phyloP scores from a whole-genome alignment of 352 stramenopile genomes.

The Phytophthora boehmeriae region DNA sequence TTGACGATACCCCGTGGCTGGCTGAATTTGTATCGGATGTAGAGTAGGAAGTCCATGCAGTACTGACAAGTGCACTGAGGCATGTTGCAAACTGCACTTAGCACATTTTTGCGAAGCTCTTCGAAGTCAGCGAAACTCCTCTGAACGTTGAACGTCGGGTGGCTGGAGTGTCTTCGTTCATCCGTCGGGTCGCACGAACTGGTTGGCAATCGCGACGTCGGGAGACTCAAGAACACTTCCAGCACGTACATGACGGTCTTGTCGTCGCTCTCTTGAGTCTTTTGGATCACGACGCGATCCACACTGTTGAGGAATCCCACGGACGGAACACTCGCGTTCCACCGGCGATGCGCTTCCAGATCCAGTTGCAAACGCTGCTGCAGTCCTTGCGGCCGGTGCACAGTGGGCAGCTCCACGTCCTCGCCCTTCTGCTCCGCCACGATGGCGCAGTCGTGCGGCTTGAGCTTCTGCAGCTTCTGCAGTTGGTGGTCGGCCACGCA shows the following conservation, averaged over 20 bases:
- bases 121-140: slow-evolving; percentile 61
- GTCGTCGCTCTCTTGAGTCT: slow-evolving; percentile 23
- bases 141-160: slow-evolving; percentile 49
- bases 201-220: slow-evolving; percentile 38
- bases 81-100: slow-evolving; percentile 35
- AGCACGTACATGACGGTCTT: slow-evolving; percentile 44
- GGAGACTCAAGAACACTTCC: slow-evolving; percentile 45
- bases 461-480: slow-evolving; percentile 39
- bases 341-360: slow-evolving; percentile 44
- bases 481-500: slow-evolving; percentile 25
- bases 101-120: slow-evolving; percentile 47
- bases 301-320: slow-evolving; percentile 52
- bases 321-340: slow-evolving; percentile 31
- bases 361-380: slow-evolving; percentile 30
- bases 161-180: neutral
- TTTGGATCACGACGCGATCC: slow-evolving; percentile 51
- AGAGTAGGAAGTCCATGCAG: slow-evolving; percentile 45
- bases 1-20: slow-evolving; percentile 43
- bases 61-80: slow-evolving; percentile 43
- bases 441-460: slow-evolving; percentile 36
- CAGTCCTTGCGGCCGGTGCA: slow-evolving; percentile 24
- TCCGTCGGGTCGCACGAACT: slow-evolving; percentile 16
- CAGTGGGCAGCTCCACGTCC: slow-evolving; percentile 16
- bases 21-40: slow-evolving; percentile 46
- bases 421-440: slow-evolving; percentile 22